A percentile compares a stretch with the other conserved stretches of the same genome.
Conservation (phyloP, 2,329 filamentous ascomycete species). For the Aspergillus sergii region DNA sequence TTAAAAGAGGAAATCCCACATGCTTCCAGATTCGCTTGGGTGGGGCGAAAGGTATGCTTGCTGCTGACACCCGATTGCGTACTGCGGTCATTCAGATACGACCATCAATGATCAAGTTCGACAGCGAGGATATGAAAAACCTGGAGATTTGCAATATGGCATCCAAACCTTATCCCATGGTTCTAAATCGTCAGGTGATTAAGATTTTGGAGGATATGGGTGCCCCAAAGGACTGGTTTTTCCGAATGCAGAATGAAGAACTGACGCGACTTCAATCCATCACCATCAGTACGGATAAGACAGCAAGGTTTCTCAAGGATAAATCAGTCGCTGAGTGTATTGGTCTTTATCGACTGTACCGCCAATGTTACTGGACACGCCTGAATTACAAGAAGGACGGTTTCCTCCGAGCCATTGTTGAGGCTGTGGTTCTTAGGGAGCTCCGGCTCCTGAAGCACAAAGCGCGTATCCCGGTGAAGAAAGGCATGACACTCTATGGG, state of each 20-base stretch:
- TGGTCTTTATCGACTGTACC: conserved; percentile 64
- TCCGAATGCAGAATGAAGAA: conserved; percentile 65
- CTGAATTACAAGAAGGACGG: conserved; percentile 68
- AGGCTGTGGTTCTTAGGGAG: conserved; percentile 70
- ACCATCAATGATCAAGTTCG: conserved; percentile 79
- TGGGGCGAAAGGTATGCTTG: conserved; percentile 77
- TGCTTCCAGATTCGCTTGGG: conserved; percentile 74
- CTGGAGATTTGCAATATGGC: conserved; percentile 55
- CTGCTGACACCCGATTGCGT: conserved; percentile 63
- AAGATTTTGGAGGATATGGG: conserved; percentile 83
- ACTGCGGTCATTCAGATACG: conserved; percentile 66
- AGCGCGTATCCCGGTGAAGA: conserved; percentile 69
- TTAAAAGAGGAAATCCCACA: conserved; percentile 55
- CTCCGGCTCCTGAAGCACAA: conserved; percentile 77
- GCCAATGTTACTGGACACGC: conserved; percentile 55
- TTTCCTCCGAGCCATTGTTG: conserved; percentile 72
- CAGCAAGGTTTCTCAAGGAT: conserved; percentile 65
- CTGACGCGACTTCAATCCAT: conserved; percentile 62
- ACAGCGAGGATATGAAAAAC: conserved; percentile 54
- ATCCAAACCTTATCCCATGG: conserved; percentile 67
- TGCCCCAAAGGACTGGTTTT: conserved; percentile 61
- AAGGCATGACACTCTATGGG: conserved; percentile 77
- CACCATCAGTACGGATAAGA: conserved; percentile 61
- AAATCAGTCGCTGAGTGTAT: conserved; percentile 64
- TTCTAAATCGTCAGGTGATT: conserved; percentile 78